Evolutionary conservation across 805 yeast species (phyloP).

Genomic region (Yarrowia sp.): DNA sequence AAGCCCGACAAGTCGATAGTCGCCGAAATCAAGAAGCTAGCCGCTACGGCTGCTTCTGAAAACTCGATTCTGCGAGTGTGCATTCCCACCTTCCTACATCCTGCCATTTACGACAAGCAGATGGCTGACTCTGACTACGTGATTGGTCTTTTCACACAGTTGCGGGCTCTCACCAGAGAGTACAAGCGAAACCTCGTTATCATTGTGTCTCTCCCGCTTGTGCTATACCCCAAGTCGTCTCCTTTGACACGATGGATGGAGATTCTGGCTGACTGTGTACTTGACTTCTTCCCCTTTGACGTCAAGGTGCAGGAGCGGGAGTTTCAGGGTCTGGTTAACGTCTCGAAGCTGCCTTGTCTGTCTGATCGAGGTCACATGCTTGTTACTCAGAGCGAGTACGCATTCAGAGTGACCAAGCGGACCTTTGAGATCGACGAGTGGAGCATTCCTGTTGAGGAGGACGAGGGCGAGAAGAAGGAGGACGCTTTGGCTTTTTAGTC

Average conservation of each 20-base stretch:
- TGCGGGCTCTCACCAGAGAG: constrained; percentile 54
- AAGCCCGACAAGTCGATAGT: constrained; percentile 33
- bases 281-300: constrained; percentile 78
- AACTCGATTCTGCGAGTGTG: constrained; percentile 59
- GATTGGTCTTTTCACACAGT: constrained; percentile 58
- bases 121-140: constrained; percentile 48
- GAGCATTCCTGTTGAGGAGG: constrained; percentile 96
- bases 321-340: constrained; percentile 75
- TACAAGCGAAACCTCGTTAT: constrained; percentile 49
- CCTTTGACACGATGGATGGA: constrained; percentile 55
- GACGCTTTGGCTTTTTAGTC: constrained; percentile 7
- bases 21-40: constrained; percentile 46
- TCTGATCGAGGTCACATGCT: constrained; percentile 81
- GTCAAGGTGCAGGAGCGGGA: constrained; percentile 48
- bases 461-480: constrained; percentile 43
- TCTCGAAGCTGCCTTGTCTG: constrained; percentile 66
- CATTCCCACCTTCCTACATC: constrained; percentile 77
- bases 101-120: constrained; percentile 62
- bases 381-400: constrained; percentile 68
- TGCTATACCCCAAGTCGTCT: constrained; percentile 57
- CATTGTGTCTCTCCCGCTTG: constrained; percentile 58
- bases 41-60: constrained; percentile 30
- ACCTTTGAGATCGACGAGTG: constrained; percentile 86
- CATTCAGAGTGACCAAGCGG: constrained; percentile 80
- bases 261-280: constrained; percentile 59